phyloP scores from a whole-genome alignment of 2,329 filamentous ascomycete genomes.

The Coleophoma cylindrospora region DNA sequence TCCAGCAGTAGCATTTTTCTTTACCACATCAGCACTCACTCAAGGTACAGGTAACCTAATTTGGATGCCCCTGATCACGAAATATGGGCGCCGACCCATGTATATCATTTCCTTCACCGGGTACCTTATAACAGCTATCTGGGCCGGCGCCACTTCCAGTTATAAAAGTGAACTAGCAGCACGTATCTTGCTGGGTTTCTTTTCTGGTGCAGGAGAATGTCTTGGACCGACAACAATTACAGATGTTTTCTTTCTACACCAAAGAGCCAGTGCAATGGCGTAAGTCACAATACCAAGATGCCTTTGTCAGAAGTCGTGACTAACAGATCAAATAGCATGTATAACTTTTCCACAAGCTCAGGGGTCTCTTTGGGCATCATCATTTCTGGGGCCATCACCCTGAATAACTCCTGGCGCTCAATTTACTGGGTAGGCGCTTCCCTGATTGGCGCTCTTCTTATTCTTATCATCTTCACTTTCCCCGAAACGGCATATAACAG shows the following conservation, averaged over 20 bases:
- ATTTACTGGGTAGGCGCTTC: slow-evolving; percentile 46
- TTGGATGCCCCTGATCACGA: slow-evolving; percentile 14
- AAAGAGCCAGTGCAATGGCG: slow-evolving; percentile 47
- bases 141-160: slow-evolving; percentile 36
- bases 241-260: slow-evolving; percentile 53
- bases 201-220: slow-evolving; percentile 45
- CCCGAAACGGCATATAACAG: slow-evolving; percentile 47
- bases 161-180: slow-evolving; percentile 35
- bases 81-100: slow-evolving; percentile 12
- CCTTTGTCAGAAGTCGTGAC: too few species aligned
- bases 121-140: slow-evolving; percentile 35
- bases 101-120: slow-evolving; percentile 33
- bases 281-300: slow-evolving; percentile 18
- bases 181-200: slow-evolving; percentile 33
- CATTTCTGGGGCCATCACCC: slow-evolving; percentile 31
- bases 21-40: slow-evolving; percentile 10
- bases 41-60: slow-evolving; percentile 13
- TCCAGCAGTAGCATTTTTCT: slow-evolving; percentile 11
- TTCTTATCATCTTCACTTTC: slow-evolving; percentile 47
- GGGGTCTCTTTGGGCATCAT: slow-evolving; percentile 27
- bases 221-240: slow-evolving; percentile 44
- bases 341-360: slow-evolving; percentile 9
- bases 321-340: slow-evolving; percentile 1
- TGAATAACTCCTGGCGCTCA: slow-evolving; percentile 40
- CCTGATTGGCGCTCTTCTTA: slow-evolving; percentile 41